Evolutionary conservation across 164 flowering plant genomes (phyloP).

Genomic region (Vitis rupestris): DNA sequence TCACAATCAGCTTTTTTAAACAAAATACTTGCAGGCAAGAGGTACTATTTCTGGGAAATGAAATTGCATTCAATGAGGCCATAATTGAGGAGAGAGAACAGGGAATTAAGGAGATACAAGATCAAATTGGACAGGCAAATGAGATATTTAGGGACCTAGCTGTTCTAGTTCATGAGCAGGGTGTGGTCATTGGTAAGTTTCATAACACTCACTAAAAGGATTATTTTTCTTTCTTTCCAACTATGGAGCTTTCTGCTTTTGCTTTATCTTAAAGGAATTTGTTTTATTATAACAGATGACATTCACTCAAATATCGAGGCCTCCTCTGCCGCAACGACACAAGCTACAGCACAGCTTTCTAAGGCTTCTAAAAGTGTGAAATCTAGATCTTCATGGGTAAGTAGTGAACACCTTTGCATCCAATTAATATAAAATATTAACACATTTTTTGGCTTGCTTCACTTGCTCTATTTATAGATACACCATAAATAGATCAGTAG

Average conservation of each 20-base stretch:
- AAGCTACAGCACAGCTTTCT: constrained; percentile 56
- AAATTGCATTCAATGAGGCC: constrained; percentile 70
- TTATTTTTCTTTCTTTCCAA: background rate
- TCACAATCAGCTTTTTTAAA: constrained; percentile 8
- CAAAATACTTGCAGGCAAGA: constrained; percentile 47
- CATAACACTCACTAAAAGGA: background rate
- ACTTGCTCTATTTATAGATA: background rate
- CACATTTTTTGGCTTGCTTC: background rate
- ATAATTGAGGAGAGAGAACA: constrained; percentile 77
- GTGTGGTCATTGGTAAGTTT: constrained; percentile 61
- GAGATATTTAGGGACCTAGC: constrained; percentile 64
- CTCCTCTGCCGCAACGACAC: constrained; percentile 49
- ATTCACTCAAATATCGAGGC: constrained; percentile 59
- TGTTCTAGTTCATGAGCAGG: constrained; percentile 71
- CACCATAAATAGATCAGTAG: too few species aligned
- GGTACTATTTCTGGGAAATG: constrained; percentile 57
- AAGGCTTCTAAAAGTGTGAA: constrained; percentile 67
- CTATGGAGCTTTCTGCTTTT: background rate
- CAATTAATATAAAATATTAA: too few species aligned
- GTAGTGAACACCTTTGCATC: constrained; percentile 3
- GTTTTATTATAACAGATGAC: constrained; percentile 46
- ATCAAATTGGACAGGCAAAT: constrained; percentile 59
- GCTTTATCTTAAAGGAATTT: background rate
- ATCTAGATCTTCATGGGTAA: constrained; percentile 65
- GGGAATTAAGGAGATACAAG: constrained; percentile 59